Percentiles rank a stretch among this genome's conserved stretches.
Conservation (phyloP, 1,284 basidiomycete genomes). For the Mycena sp. region DNA sequence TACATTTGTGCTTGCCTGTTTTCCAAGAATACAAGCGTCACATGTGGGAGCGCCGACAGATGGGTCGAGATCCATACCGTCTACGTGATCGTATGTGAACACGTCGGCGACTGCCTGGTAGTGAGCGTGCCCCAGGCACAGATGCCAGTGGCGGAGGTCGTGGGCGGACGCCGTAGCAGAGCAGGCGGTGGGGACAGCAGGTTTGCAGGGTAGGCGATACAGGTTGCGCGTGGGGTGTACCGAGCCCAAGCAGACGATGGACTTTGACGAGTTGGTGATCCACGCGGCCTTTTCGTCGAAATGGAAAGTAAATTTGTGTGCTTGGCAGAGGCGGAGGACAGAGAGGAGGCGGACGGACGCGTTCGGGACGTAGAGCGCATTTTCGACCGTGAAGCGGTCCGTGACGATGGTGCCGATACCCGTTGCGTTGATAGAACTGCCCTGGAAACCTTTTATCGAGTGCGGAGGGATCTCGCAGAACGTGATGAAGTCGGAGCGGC, state of each 20-base stretch:
- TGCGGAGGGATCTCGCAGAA: not conserved
- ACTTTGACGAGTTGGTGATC: not conserved
- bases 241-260: not conserved
- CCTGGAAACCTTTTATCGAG: constrained; percentile 19
- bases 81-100: not conserved
- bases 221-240: not conserved
- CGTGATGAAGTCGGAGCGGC: constrained; percentile 13
- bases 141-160: constrained; percentile 29
- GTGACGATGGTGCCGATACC: constrained; percentile 17
- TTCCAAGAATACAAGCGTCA: constrained; percentile 27
- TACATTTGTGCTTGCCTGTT: constrained; percentile 20
- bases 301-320: not conserved
- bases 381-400: not conserved
- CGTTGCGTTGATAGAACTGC: constrained; percentile 12
- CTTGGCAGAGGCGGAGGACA: not conserved
- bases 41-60: not conserved
- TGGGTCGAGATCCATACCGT: constrained; percentile 8
- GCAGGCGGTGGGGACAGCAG: not conserved
- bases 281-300: not conserved
- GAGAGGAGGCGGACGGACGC: not conserved
- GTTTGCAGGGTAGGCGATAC: not conserved
- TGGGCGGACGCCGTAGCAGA: not conserved
- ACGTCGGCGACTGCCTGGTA: not conserved
- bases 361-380: constrained; percentile 4
- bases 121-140: constrained; percentile 41